Base-by-base conservation (phyloP, 1,284 basidiomycete species). In the Ceratobasidium sp. region DNA sequence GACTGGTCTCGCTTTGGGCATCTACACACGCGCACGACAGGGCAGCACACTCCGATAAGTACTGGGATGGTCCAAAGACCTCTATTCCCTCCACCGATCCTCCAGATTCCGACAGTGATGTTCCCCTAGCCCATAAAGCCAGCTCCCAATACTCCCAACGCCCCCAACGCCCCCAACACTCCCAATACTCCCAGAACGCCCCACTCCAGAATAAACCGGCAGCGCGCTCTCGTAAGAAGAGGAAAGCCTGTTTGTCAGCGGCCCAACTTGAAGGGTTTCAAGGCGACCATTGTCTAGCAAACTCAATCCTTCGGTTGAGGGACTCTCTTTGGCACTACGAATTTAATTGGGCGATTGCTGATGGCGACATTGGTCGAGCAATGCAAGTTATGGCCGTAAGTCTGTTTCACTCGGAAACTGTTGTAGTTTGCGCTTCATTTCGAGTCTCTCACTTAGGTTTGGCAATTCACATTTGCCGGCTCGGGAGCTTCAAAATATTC, bases 291-390 rank as follows among this genome's bases (percentile, higher is more conserved):
- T 61, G 58, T 11, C 16, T 61, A 3, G 58, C 58, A 46, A 61
- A 61, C 14, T 26, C 38, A 14, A 61, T 61, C 26, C n/a, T 61
- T 13, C 41, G 58, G 7, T 2, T 61, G 23, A 35, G 58, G 1
- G 58, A 61, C 4, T 46, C 21, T 3, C 4, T 44, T 4, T 58
- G 57, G 43, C 43, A 46, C 21, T 28, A 14, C 8, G 43, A 61
- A 41, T 61, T 26, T 14, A 14, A 23, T 16, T 61, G n/a, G 1
- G 58, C 41, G 3, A 18, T 61, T 1, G 58, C 58, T 0, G 58
- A 61, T 30, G 58, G 58, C 26, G 58, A 61, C 23, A 61, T 61
- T 61, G 58, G 58, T 5, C 38, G 58, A 4, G 58, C 43, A 46
- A 61, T 61, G 58, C n/a, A 61, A 18, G 41, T 61, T 0, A 61